Base-by-base conservation (phyloP, 257 asterid genomes). In the Przewalskia tangutica region DNA sequence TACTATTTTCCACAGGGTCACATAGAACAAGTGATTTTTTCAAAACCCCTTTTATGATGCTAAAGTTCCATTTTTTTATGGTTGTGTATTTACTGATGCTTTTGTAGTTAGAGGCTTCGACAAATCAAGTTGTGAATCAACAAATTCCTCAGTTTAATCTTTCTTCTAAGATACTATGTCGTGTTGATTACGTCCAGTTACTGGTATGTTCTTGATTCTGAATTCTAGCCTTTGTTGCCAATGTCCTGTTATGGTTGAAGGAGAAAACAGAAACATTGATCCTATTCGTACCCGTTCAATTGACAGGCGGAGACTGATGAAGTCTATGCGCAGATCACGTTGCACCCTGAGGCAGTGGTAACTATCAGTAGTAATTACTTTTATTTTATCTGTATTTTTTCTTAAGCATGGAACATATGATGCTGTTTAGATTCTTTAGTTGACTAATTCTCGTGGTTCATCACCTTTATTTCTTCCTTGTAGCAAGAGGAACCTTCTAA, bases 1-100 rank as follows among this genome's bases (percentile, higher is more conserved):
- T 93, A 87, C 88, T 93, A 93, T 86, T 93, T 93, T 83, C 96
- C 97, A 80, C 98, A 93, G 81, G 98, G 98, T 81, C 98, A 92
- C 84, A 87, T 93, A 89, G 97, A 93, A 83, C 98, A 93, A 86
- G 98, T 92, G 85, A 16, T 53, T 46, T 59, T 83, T 58, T 27
- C 70, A 18, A 27, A 44, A 14, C 36, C 77, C 81, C 18, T 6
- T 78, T 3, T 11, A 18, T 18, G 20, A 79, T 79, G 75, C 55
- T 40, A 2, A 40, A 7, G 42, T 10, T 44, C 8, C 6, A 1
- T 2, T 40, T 18, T 68, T 56, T 13, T 27, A 46, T 51, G 51
- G 23, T 7, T 17, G 54, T 20, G 20, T 53, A 73, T 38, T 27
- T 27, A 80, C 71, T 10, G 18, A 44, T 18, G 17, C 70, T 27